A percentile compares a stretch with the other conserved stretches of the same genome.
phyloP scores from a whole-genome alignment of 768 basidiomycete species.

The Rhodotorula babjevae region DNA sequence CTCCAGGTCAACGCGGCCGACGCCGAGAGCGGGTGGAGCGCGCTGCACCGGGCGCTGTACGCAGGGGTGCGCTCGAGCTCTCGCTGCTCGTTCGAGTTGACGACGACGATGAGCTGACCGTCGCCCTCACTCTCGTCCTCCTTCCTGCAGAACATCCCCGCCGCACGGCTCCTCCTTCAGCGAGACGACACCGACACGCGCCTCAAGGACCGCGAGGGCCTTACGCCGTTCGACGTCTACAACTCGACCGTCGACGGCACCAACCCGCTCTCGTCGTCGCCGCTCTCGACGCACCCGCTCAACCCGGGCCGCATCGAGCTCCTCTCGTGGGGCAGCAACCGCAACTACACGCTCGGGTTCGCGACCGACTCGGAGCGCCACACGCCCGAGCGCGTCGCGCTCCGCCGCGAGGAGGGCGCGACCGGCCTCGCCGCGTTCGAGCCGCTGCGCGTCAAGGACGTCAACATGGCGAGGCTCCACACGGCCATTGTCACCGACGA shows the following conservation, averaged over 20 bases:
- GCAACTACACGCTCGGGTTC: conserved; percentile 82
- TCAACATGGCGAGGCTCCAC: conserved; percentile 82
- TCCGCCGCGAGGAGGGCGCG: conserved; percentile 38
- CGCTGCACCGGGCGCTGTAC: conserved; percentile 72
- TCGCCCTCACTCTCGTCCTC: neutral
- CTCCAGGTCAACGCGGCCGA: conserved; percentile 77
- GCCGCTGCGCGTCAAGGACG: conserved; percentile 60
- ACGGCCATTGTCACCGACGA: conserved; percentile 74
- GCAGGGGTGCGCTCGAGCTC: conserved; percentile 57
- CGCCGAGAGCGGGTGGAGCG: conserved; percentile 81
- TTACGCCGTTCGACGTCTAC: conserved; percentile 87
- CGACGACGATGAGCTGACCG: too few species aligned
- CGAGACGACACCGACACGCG: conserved; percentile 65
- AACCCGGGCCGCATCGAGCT: conserved; percentile 55
- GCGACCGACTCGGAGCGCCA: conserved; percentile 72
- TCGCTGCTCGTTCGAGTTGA: too few species aligned
- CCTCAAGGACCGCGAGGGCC: conserved; percentile 78
- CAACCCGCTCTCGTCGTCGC: conserved; percentile 51
- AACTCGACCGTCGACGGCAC: conserved; percentile 80
- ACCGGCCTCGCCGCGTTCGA: conserved; percentile 55
- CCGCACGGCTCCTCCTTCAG: conserved; percentile 68
- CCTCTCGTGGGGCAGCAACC: conserved; percentile 81
- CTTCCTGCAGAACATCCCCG: conserved; percentile 41
- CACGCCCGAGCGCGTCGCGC: conserved; percentile 72
- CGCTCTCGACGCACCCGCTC: conserved; percentile 12